Evolutionary conservation across 768 basidiomycete species (phyloP), one percentile per base, ranked within the genome.

Genomic region (Agaricus bisporus): DNA sequence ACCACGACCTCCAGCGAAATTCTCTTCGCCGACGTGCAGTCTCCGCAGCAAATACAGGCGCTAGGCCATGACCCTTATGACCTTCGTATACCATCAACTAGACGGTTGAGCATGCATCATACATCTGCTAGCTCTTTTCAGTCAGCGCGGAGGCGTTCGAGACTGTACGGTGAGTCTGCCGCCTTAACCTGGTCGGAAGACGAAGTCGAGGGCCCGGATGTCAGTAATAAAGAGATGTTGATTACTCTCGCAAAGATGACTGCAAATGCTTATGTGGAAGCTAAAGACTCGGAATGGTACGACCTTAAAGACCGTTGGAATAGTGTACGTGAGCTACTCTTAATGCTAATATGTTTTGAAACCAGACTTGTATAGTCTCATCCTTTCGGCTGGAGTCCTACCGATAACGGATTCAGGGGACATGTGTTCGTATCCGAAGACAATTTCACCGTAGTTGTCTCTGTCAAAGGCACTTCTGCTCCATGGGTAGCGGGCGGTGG

Each of bases 401-500:
- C 86, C 22, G 83, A 83, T n/a, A 91, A 97, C 64, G 93, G 94
- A 0, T 80, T 98, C 56, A 79, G 95, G 42, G 95, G 95, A 0
- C 94, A 98, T 61, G 71, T 98, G 17, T 97, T 95, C 60, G 88
- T 86, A n/a, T 81, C 82, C 1, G 73, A 74, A 9, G 86, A 91
- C 66, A 92, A 95, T 60, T 82, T 82, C 12, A 95, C 91, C 0
- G 89, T 98, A 18, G 74, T 97, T 26, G 74, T 98, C 50, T 81
- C 91, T 20, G 77, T 98, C 69, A 98, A 98, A 64, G 95, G 95
- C n/a, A 98, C 95, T 0, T 91, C 90, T 1, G 83, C 88, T 1
- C 74, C 86, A 8, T 77, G 85, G 62, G 76, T 90, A 7, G 72
- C 73, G 0, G 78, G 78, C 14, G 82, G 81, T 15, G 86, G 88